A percentile compares a stretch with the other conserved stretches of the same genome.
Conservation (phyloP, 169 alveolate genomes). For the Theileria equi region DNA sequence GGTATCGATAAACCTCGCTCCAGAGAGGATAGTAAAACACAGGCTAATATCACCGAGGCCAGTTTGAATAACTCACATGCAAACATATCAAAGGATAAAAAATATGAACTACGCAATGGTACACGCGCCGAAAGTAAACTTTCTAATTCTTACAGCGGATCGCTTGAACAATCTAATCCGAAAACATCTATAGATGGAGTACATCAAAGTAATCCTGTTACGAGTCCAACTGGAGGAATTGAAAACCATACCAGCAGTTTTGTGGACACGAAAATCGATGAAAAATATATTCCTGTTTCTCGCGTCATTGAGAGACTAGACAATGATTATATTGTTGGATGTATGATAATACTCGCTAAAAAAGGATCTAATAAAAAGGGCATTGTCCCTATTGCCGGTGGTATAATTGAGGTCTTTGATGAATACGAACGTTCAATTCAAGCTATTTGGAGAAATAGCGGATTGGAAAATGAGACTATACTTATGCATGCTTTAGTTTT, state of each 20-base stretch:
- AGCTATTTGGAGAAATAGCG: conserved; percentile 42
- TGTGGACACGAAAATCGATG: too few relatives aligned
- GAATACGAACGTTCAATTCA: conserved; percentile 59
- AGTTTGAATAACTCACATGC: neutral
- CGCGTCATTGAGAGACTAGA: conserved; percentile 55
- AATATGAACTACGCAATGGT: too few relatives aligned
- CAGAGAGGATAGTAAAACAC: too few relatives aligned
- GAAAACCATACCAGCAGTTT: too few relatives aligned
- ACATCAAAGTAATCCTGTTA: too few relatives aligned
- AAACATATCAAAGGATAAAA: too few relatives aligned
- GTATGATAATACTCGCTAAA: conserved; percentile 49
- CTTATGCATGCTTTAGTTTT: conserved; percentile 35
- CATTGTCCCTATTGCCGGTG: conserved; percentile 58
- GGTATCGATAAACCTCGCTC: too few relatives aligned
- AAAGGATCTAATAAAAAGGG: neutral
- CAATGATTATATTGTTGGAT: conserved; percentile 46
- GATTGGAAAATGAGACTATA: neutral
- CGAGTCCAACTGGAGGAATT: too few relatives aligned
- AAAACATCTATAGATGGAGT: too few relatives aligned
- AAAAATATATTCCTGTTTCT: neutral
- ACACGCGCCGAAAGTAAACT: too few relatives aligned
- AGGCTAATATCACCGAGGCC: neutral
- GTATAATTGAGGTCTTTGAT: conserved; percentile 50
- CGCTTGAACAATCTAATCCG: too few relatives aligned
- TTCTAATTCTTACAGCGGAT: too few relatives aligned